Conservation (phyloP, 495 filamentous ascomycete genomes). For the Penicillium verhagenii region DNA sequence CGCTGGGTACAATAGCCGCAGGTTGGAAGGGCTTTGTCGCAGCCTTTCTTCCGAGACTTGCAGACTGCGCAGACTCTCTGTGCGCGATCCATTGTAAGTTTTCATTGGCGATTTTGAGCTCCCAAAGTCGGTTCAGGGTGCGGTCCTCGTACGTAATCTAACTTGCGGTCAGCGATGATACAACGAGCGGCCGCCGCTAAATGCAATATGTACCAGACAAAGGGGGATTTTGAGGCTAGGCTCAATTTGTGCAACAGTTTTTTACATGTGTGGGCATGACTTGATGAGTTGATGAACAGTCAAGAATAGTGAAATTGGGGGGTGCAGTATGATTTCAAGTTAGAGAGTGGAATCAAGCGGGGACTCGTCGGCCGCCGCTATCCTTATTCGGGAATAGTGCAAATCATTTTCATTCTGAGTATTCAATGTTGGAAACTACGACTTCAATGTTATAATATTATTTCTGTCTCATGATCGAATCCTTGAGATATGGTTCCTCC, state of each 20-base stretch:
- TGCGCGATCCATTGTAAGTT: background rate
- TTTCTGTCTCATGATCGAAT: too few relatives aligned
- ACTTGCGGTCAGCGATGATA: background rate
- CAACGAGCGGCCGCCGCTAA: background rate
- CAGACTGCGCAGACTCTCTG: slow-evolving; percentile 26
- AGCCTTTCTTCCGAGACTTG: slow-evolving; percentile 35
- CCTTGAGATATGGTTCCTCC: too few relatives aligned
- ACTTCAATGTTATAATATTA: too few relatives aligned
- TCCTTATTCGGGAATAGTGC: background rate
- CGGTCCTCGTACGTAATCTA: background rate
- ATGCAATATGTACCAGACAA: too few relatives aligned
- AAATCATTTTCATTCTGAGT: background rate
- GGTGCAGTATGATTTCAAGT: too few relatives aligned
- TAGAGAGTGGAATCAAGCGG: too few relatives aligned
- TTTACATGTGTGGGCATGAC: too few relatives aligned
- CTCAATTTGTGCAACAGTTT: too few relatives aligned
- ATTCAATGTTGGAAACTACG: too few relatives aligned
- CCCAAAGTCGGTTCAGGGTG: background rate
- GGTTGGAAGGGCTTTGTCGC: slow-evolving; percentile 33
- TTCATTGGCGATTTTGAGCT: background rate
- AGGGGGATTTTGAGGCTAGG: too few relatives aligned
- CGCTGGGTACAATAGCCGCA: slow-evolving; percentile 29
- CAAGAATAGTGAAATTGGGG: too few relatives aligned
- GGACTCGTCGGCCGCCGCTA: background rate
- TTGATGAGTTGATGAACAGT: too few relatives aligned